Conservation (phyloP, 306 rosid species). For the Fragaria vesca region DNA sequence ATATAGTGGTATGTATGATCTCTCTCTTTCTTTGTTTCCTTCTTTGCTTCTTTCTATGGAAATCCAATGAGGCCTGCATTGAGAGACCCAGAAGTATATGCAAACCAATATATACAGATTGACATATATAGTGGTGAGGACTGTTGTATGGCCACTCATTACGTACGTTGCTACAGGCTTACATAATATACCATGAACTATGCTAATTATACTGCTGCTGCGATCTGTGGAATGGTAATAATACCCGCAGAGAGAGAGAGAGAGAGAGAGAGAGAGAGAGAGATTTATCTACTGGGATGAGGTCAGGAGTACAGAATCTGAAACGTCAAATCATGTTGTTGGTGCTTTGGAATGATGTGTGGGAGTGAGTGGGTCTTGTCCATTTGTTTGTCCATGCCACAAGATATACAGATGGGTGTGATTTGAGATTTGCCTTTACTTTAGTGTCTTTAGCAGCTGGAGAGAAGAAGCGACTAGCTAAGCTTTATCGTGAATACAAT, state of each 20-base stretch:
- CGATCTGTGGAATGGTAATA: background rate
- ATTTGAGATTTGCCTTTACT: conserved; percentile 1
- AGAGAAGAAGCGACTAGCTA: background rate
- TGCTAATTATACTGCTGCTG: background rate
- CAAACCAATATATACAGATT: background rate
- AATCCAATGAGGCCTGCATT: background rate
- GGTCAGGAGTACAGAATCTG: conserved; percentile 72
- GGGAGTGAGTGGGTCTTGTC: conserved; percentile 53
- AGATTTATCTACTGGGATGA: conserved; percentile 34
- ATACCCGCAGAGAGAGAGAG: background rate
- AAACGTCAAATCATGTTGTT: conserved; percentile 78
- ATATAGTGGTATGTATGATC: background rate
- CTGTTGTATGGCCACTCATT: background rate
- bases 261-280: background rate
- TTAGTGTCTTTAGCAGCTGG: background rate
- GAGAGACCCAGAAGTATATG: background rate
- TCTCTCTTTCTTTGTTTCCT: background rate
- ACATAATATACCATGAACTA: background rate
- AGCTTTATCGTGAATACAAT: background rate
- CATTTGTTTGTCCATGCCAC: background rate
- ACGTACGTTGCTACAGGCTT: background rate
- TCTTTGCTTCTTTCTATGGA: background rate
- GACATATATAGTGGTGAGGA: background rate
- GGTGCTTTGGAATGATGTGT: conserved; percentile 51
- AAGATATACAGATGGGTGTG: background rate